These are phyloP conservation scores for Paralagenidium karlingii DNA, from an alignment of 352 stramenopile genomes.

Conservation along the genomic window DNA sequence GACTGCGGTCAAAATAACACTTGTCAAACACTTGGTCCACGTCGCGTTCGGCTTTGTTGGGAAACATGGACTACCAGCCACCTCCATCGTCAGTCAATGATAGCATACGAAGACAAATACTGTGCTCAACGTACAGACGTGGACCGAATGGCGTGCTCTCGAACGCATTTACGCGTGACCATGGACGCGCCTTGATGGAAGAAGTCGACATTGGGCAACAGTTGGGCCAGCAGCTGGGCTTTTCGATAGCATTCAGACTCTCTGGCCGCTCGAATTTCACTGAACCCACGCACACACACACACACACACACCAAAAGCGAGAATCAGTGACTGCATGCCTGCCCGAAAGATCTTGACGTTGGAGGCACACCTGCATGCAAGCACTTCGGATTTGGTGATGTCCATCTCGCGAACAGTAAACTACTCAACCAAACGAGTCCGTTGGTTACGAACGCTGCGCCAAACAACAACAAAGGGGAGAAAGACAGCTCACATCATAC, in stretches of 20 bases:
- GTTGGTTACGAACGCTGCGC: background rate
- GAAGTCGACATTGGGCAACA: conserved; percentile 46
- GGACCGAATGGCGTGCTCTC: conserved; percentile 58
- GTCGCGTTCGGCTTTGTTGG: conserved; percentile 33
- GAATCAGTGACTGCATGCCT: too few species aligned
- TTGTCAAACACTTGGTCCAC: conserved; percentile 71
- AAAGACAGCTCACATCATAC: conserved; percentile 42
- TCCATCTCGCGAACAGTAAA: conserved; percentile 80
- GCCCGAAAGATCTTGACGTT: too few species aligned
- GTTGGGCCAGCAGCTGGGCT: conserved; percentile 34
- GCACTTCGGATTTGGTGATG: conserved; percentile 61
- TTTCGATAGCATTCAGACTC: conserved; percentile 79
- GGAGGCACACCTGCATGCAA: conserved; percentile 58
- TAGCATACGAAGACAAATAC: background rate
- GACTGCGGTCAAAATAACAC: conserved; percentile 60
- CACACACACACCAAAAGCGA: background rate
- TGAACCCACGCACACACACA: conserved; percentile 6
- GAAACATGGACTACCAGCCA: conserved; percentile 58
- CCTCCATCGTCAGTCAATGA: conserved; percentile 1
- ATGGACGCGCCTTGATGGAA: conserved; percentile 45
- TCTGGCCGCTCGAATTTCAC: conserved; percentile 66
- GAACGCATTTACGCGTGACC: conserved; percentile 54
- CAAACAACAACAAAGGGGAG: background rate
- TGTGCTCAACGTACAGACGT: conserved; percentile 28
- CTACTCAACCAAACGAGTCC: conserved; percentile 11